A percentile compares a stretch with the other conserved stretches of the same genome.
phyloP scores from a whole-genome alignment of 495 filamentous ascomycete species.

The Penicillium lividum region DNA sequence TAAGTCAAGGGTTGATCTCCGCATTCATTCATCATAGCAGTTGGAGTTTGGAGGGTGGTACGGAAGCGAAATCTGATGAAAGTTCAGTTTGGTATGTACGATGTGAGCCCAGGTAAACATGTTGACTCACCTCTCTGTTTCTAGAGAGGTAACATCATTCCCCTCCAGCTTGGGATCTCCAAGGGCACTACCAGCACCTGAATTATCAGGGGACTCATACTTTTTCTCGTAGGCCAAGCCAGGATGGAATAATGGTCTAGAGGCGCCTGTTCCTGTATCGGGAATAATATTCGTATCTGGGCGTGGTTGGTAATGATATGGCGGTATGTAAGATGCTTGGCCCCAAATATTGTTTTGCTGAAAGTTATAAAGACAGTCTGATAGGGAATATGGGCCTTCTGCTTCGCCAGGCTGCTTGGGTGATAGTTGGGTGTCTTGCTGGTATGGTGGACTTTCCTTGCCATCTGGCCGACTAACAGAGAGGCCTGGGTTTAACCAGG shows the following conservation, averaged over 20 bases:
- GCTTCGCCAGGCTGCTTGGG: neutral
- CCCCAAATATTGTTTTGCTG: neutral
- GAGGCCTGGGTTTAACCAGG: neutral
- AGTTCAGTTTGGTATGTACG: neutral
- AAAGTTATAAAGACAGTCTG: neutral
- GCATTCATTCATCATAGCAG: slow-evolving; percentile 4
- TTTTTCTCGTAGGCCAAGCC: neutral
- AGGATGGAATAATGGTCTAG: neutral
- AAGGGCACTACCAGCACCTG: neutral
- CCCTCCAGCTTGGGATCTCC: neutral
- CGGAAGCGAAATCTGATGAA: slow-evolving; percentile 4
- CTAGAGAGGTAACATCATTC: neutral
- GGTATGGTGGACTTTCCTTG: neutral
- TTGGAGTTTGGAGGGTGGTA: slow-evolving; percentile 5
- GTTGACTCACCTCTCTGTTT: neutral
- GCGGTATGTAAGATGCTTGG: neutral
- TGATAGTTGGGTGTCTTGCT: neutral
- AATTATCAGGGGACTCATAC: neutral
- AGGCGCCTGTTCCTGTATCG: neutral
- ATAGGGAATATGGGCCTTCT: neutral
- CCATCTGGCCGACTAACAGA: neutral
- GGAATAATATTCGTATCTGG: neutral
- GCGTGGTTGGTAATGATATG: neutral
- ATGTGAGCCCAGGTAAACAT: neutral
- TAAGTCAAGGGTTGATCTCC: slow-evolving; percentile 82